Evolutionary conservation across 257 asterid genomes (phyloP), one percentile per base, ranked within the genome.

Genomic region (Fraxinus americana): DNA sequence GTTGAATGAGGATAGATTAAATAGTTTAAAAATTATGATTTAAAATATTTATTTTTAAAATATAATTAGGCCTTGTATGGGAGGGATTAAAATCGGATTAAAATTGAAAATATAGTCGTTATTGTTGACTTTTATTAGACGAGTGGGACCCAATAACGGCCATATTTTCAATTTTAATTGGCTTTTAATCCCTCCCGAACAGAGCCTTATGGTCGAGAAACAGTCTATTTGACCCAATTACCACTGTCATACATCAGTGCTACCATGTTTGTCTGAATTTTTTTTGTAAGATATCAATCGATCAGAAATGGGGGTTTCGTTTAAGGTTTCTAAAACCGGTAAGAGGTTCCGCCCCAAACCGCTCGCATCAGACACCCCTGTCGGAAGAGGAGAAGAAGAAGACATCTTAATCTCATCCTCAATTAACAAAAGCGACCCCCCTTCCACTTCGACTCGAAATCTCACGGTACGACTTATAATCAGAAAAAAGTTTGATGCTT

Each of bases 281-380:
- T 25, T 1, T 7, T 7, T 63, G 1, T 8, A 17, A 63, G 69
- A 11, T 35, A 25, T 73, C 77, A 21, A 63, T 45, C 25, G 25
- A 48, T 73, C 67, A 30, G 52, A 52, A 65, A 94, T 96, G 99
- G 99, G 97, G 86, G 65, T 96, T 83, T 96, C 99, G n/a, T 96
- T 96, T 71, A 90, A 85, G 92, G 92, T 96, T 66, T 87, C 98
- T 21, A 91, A 83, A 82, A 89, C 86, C 14, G 99, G 99, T 9
- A 75, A 81, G 81, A 82, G 97, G 78, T 90, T 86, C 87, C 90
- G 81, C 17, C 90, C 89, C 59, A 88, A 88, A 66, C 82, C 89
- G 32, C 78, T 50, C 7, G 76, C 77, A 41, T 76, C 63, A 6
- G 83, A 72, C 74, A 86, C 76, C 70, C 82, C 71, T 27, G 83